These are phyloP conservation scores for Botrytis elliptica DNA, from an alignment of 2,329 filamentous ascomycete genomes.

Conservation along the genomic window DNA sequence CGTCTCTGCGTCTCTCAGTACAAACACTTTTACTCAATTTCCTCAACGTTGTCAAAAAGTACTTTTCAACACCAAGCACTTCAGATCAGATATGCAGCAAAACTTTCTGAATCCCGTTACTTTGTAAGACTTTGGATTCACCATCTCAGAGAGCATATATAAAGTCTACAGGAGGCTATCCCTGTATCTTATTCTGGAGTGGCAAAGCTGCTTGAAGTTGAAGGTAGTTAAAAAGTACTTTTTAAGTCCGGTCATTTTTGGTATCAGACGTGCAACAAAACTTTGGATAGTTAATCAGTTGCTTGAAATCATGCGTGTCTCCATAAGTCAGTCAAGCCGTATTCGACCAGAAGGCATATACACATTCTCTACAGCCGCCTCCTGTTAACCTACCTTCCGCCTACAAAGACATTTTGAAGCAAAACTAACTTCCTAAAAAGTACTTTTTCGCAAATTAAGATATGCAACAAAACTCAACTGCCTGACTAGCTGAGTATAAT, in stretches of 20 bases:
- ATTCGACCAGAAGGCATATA: neutral
- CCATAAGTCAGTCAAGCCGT: no score
- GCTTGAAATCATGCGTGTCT: no score
- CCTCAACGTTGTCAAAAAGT: neutral
- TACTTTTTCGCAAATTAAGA: no score
- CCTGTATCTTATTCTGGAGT: neutral
- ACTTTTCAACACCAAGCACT: neutral
- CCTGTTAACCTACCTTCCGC: no score
- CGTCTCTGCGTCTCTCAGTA: no score
- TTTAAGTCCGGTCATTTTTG: fast-evolving
- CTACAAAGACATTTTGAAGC: no score
- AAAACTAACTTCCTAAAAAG: no score
- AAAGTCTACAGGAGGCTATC: no score
- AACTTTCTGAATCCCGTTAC: neutral
- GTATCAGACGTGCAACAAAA: neutral
- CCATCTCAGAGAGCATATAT: fast-evolving
- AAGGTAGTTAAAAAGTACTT: neutral
- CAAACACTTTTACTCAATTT: neutral
- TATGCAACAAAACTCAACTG: no score
- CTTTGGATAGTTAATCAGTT: neutral
- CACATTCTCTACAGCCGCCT: neutral
- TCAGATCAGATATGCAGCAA: neutral
- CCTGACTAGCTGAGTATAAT: no score
- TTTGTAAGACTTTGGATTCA: neutral
- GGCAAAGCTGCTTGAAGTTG: neutral